Percentiles rank a stretch among this genome's conserved stretches.
These are phyloP conservation scores for Haematococcus lacustris DNA, from an alignment of 139 green algal species.

Conservation along the genomic window DNA sequence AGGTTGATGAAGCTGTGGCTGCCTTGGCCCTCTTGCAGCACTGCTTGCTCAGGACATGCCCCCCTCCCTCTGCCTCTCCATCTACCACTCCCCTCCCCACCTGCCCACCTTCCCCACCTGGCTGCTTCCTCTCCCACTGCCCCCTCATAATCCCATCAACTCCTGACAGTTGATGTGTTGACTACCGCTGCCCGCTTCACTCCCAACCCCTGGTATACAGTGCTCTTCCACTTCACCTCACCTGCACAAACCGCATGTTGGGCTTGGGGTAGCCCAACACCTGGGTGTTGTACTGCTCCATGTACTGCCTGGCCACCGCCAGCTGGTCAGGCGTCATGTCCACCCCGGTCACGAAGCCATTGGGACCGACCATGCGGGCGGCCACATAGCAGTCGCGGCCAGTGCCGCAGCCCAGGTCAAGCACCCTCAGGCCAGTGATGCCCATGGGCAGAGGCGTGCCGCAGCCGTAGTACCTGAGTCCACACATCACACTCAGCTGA, in stretches of 20 bases:
- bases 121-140: not conserved
- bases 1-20: not conserved
- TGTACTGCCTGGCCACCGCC: constrained; percentile 57
- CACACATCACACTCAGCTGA: not conserved
- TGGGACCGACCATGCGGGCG: constrained; percentile 76
- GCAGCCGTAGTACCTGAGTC: constrained; percentile 86
- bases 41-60: not conserved
- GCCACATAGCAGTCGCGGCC: constrained; percentile 93
- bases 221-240: not conserved
- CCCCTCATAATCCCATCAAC: not conserved
- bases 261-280: constrained; percentile 60
- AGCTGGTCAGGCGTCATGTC: constrained; percentile 97
- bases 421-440: constrained; percentile 56
- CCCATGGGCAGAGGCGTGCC: constrained; percentile 83
- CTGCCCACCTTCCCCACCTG: not conserved
- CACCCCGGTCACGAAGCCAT: constrained; percentile 69
- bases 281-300: constrained; percentile 56
- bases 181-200: no score
- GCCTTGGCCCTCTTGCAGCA: not conserved
- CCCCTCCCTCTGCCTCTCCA: no score
- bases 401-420: constrained; percentile 28
- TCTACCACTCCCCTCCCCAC: not conserved
- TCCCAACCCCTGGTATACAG: no score
- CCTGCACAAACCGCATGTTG: constrained; percentile 87
- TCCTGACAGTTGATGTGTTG: no score